Conservation (phyloP, 352 stramenopile species). For the Pythium phragmitis region DNA sequence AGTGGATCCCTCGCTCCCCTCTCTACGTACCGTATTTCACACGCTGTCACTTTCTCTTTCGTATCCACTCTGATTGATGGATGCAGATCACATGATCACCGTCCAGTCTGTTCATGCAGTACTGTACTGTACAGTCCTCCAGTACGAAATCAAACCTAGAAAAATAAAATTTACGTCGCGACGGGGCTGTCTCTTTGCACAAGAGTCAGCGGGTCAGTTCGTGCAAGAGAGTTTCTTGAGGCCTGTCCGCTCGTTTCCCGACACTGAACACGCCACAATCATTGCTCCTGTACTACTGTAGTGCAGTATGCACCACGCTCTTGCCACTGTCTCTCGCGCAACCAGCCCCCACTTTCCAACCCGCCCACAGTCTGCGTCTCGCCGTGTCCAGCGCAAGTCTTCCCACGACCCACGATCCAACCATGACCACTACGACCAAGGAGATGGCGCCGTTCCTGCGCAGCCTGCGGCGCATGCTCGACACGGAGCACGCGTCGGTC, state of each 20-base stretch:
- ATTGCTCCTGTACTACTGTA: no score
- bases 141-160: no score
- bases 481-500: conserved; percentile 34
- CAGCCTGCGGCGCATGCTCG: conserved; percentile 50
- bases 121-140: no score
- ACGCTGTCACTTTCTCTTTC: no score
- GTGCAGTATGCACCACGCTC: no score
- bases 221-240: neutral
- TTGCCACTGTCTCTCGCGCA: neutral
- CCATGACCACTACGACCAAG: conserved; percentile 21
- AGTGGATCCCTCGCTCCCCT: neutral
- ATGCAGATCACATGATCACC: no score
- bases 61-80: no score
- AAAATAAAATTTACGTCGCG: no score
- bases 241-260: neutral
- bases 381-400: conserved; percentile 1
- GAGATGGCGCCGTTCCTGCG: conserved; percentile 37
- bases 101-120: no score
- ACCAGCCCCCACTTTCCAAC: neutral
- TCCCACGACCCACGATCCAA: neutral
- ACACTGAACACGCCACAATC: no score
- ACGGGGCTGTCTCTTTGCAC: no score
- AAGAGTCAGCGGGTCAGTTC: no score
- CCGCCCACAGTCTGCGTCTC: conserved; percentile 5
- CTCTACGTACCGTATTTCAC: neutral